Conservation (phyloP, 225 moss, liverwort and hornwort genomes). For the Rhytidiadelphus loreus region DNA sequence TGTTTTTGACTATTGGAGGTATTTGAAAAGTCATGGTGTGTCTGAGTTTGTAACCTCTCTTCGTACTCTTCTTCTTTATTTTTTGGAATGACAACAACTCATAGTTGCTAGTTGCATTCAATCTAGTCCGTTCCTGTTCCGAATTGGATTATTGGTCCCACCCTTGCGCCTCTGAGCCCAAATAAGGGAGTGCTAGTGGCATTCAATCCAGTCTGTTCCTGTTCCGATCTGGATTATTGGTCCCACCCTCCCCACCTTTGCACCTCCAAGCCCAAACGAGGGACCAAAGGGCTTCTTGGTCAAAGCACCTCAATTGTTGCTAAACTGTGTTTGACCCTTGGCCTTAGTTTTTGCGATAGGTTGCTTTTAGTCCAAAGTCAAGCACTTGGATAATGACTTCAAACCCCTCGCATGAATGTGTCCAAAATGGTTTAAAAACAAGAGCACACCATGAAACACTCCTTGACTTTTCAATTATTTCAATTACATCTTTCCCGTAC, state of each 20-base stretch:
- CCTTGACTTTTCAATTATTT: not conserved
- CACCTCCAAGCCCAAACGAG: not conserved
- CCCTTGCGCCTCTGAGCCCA: not conserved
- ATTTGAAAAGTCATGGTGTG: not conserved
- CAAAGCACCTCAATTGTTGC: not conserved
- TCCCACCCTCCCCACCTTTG: not conserved
- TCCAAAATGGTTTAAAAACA: not conserved
- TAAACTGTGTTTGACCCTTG: not conserved
- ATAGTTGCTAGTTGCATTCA: not conserved
- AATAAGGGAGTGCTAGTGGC: not conserved
- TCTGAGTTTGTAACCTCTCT: not conserved
- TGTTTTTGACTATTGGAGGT: not conserved
- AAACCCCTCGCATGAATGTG: not conserved
- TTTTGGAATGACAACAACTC: not conserved
- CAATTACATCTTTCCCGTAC: not conserved
- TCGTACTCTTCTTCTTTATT: not conserved
- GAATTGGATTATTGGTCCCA: not conserved
- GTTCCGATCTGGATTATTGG: not conserved
- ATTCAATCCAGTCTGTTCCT: not conserved
- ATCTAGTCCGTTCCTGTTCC: not conserved
- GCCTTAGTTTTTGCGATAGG: too few species aligned
- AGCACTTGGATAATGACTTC: not conserved
- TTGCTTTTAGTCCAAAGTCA: not conserved
- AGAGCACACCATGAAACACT: not conserved
- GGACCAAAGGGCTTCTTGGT: not conserved